Evolutionary conservation across 2,329 filamentous ascomycete species (phyloP), one percentile per base, ranked within the genome.

Genomic region (Mariannaea sp.): DNA sequence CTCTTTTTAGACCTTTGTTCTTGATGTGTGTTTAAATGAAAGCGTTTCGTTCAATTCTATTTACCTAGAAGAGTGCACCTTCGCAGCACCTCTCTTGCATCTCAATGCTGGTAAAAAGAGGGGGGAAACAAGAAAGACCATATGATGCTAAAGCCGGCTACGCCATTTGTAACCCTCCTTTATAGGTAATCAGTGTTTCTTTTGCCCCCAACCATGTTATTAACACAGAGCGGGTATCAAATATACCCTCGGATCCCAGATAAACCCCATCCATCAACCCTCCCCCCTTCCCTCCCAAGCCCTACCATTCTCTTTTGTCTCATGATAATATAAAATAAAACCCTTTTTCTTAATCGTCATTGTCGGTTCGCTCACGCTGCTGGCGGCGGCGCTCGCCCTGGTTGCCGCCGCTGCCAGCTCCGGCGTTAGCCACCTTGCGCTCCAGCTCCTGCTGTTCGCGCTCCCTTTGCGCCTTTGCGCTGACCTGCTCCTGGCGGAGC

Each of bases 401-500:
- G 20, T 58, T 62, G 57, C 71, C 68, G 57, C 71, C 68, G 35
- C 62, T 65, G 54, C 73, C 69, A 43, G 76, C 45, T 27, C 71
- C 71, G 16, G 71, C 70, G 51, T 72, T 77, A 53, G 76, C 75
- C 46, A 85, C 68, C 75, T 89, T 89, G 65, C 85, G 80, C 76
- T 91, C 88, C 19, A 84, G 73, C 71, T 89, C 86, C 71, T 85
- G 85, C 61, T 81, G 74, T 75, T 91, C 90, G 63, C 87, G 87
- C 78, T 95, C 91, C 76, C 85, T 87, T 73, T 90, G 85, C 48
- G 84, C 77, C 65, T 88, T 81, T 63, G 88, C 92, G 66, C 89
- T 87, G 75, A 87, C 81, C 80, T 95, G 88, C 79, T 96, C 90
- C 70, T 84, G 80, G 68, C 87, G 84, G 62, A 97, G 83, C 39